Evolutionary conservation across 1,139 yeast species (phyloP).

Genomic region (Saccharomyces hybrid): DNA sequence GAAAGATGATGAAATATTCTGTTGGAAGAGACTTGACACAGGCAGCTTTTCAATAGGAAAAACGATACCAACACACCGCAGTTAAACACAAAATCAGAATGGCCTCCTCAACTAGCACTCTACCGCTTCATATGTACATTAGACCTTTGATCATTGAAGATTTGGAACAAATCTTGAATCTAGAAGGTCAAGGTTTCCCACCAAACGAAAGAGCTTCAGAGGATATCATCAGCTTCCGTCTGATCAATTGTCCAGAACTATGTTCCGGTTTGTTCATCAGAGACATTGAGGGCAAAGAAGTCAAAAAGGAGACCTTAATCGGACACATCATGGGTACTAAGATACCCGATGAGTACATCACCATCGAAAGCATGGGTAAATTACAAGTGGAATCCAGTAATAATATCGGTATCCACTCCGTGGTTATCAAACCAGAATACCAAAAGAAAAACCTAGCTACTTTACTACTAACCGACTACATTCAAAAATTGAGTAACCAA

Average conservation of each 20-base stretch:
- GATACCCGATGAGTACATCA: constrained; percentile 43
- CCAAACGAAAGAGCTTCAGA: constrained; percentile 56
- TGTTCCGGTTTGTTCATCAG: constrained; percentile 81
- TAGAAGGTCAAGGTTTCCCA: constrained; percentile 70
- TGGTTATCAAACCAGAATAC: constrained; percentile 71
- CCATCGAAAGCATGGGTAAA: constrained; percentile 56
- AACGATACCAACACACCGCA: not conserved
- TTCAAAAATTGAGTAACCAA: constrained; percentile 82
- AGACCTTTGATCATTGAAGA: constrained; percentile 76
- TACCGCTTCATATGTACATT: constrained; percentile 64
- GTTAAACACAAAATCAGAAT: not conserved
- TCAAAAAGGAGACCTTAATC: constrained; percentile 56
- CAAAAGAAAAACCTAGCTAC: constrained; percentile 80
- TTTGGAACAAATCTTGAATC: constrained; percentile 47
- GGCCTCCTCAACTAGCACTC: constrained; percentile 18
- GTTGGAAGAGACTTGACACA: not conserved
- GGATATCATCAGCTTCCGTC: constrained; percentile 61
- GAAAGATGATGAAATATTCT: not conserved
- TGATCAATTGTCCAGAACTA: constrained; percentile 79
- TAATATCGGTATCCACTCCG: constrained; percentile 72
- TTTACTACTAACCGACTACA: constrained; percentile 74
- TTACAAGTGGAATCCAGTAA: constrained; percentile 65
- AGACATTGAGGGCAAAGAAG: constrained; percentile 42
- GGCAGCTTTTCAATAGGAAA: not conserved
- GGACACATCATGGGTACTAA: constrained; percentile 86